These are phyloP conservation scores for Calocera viscosa DNA, from an alignment of 768 basidiomycete genomes.

Conservation along the genomic window DNA sequence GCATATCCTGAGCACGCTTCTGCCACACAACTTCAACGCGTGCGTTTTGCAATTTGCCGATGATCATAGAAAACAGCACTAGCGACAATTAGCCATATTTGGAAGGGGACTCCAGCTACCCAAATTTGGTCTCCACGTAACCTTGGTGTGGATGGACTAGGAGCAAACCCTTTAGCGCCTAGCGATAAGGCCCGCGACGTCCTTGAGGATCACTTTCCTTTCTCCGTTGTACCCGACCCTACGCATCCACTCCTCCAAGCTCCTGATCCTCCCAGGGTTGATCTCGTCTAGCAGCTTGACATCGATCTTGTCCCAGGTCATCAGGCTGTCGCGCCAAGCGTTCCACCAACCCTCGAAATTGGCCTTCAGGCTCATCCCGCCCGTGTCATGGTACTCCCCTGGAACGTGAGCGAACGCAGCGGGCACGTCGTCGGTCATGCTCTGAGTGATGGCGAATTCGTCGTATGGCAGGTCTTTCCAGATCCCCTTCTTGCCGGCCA, in stretches of 20 bases:
- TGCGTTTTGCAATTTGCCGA: no score
- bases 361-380: constrained; percentile 27
- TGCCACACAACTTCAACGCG: no score
- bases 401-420: constrained; percentile 20
- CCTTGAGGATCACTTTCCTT: constrained; percentile 19
- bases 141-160: no score
- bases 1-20: no score
- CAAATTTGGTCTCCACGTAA: no score
- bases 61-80: no score
- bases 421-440: constrained; percentile 12
- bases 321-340: constrained; percentile 34
- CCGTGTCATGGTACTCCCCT: constrained; percentile 26
- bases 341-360: constrained; percentile 37
- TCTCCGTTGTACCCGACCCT: constrained; percentile 25
- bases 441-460: constrained; percentile 27
- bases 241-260: constrained; percentile 35
- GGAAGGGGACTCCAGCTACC: no score
- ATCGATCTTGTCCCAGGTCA: constrained; percentile 37
- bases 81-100: no score
- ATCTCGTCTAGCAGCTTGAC: constrained; percentile 24
- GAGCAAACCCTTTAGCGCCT: no score
- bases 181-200: neutral
- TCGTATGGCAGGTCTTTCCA: constrained; percentile 27
- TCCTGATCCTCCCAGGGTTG: constrained; percentile 27
- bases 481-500: constrained; percentile 29